Evolutionary conservation across 805 yeast genomes (phyloP).

Genomic region (Ogataea thermomethanolica): DNA sequence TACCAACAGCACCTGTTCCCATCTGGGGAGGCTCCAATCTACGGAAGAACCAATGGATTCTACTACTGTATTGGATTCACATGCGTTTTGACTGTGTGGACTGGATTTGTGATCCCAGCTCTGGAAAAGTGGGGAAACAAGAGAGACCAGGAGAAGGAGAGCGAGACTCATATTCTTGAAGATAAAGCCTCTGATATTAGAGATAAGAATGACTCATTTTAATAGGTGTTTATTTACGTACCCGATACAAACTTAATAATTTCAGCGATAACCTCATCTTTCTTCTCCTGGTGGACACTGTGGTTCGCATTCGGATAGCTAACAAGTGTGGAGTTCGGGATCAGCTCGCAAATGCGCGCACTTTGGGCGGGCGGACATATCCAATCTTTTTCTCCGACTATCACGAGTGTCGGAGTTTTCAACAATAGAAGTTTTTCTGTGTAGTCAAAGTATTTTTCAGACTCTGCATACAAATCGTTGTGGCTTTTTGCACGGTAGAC

Average conservation of each 20-base stretch:
- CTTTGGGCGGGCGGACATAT: slow-evolving; percentile 25
- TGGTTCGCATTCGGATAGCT: slow-evolving; percentile 22
- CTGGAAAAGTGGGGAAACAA: slow-evolving; percentile 15
- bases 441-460: slow-evolving; percentile 25
- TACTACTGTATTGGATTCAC: slow-evolving; percentile 26
- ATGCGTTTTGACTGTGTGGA: slow-evolving; percentile 22
- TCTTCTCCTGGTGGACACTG: slow-evolving; percentile 22
- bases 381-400: slow-evolving; percentile 26
- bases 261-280: slow-evolving; percentile 11
- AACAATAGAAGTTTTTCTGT: slow-evolving; percentile 12
- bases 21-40: slow-evolving; percentile 31
- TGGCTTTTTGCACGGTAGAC: slow-evolving; percentile 21
- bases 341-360: slow-evolving; percentile 10
- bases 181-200: slow-evolving; percentile 1
- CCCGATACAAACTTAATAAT: slow-evolving; percentile 5
- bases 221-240: background rate
- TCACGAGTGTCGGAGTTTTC: slow-evolving; percentile 18
- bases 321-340: slow-evolving; percentile 16
- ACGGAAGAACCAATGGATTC: slow-evolving; percentile 27
- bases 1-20: slow-evolving; percentile 32
- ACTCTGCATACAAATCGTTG: slow-evolving; percentile 24
- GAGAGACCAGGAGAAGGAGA: slow-evolving; percentile 3
- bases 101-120: slow-evolving; percentile 23
- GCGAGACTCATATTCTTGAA: background rate
- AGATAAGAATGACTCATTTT: background rate